Percentiles rank a stretch among this genome's conserved stretches.
phyloP scores from a whole-genome alignment of 2,329 filamentous ascomycete species.

The Pseudogymnoascus verrucosus region DNA sequence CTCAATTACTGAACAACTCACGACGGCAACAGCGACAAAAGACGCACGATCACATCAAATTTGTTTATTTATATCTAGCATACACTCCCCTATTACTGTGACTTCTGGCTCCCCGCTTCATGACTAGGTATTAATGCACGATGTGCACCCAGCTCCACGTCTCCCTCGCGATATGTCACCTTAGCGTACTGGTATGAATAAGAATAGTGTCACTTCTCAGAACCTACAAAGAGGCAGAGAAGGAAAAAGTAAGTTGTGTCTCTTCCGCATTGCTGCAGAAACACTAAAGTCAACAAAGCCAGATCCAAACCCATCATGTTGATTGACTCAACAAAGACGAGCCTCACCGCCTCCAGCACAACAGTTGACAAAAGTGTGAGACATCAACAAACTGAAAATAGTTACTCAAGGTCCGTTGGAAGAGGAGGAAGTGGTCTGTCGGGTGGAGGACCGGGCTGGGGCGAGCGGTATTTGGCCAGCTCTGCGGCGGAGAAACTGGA shows the following conservation, averaged over 20 bases:
- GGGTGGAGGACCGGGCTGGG: background rate
- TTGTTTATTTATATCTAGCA: background rate
- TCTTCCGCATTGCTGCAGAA: background rate
- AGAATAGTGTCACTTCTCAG: background rate
- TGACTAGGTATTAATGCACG: background rate
- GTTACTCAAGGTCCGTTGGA: background rate
- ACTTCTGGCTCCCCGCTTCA: background rate
- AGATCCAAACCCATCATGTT: background rate
- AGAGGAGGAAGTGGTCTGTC: background rate
- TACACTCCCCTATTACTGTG: constrained; percentile 5
- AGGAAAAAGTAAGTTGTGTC: background rate
- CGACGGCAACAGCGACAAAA: background rate
- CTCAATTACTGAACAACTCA: background rate
- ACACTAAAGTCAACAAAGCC: background rate
- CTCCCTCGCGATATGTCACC: background rate
- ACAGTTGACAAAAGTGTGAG: background rate
- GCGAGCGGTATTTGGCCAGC: no score
- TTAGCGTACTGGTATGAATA: background rate
- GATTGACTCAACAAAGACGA: background rate
- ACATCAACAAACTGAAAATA: background rate
- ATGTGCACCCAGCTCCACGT: background rate
- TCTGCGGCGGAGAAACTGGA: background rate
- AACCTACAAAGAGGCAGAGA: background rate
- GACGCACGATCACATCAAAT: background rate
- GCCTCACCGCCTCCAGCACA: background rate